Evolutionary conservation across 2,329 filamentous ascomycete species (phyloP), one percentile per base, ranked within the genome.

Genomic region (Trichothecium roseum): DNA sequence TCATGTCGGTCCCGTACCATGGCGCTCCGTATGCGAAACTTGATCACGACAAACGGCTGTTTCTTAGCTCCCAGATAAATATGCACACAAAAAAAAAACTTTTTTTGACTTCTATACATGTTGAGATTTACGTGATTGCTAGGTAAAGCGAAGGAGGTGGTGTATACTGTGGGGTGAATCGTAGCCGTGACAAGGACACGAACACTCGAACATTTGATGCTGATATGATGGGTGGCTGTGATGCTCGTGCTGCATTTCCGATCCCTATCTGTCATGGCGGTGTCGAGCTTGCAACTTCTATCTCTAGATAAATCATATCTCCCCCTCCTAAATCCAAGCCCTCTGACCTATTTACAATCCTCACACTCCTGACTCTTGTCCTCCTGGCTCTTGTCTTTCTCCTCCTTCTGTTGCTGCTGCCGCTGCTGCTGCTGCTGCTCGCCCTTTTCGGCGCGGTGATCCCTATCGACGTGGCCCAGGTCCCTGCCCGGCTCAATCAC

Each of bases 401-500:
- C 16, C 10, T 20, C 36, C n/a, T 10, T 34, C 8, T 30, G 9
- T 17, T 8, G 28, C 31, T 26, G n/a, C 33, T 10, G 14, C 34
- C 18, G 37, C 37, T 24, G 22, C 18, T 33, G 29, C 32, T 35
- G 18, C 30, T 14, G 29, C 39, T 32, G 30, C 18, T 8, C 32
- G 14, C 16, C 17, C 16, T 24, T 31, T 4, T n/a, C 31, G 22
- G 33, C 6, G 9, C 8, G 42, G 32, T 66, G 52, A 35, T 69
- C 56, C 37, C 74, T 66, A 55, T 88, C 83, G 17, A 86, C 80
- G 60, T 96, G 89, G 0, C 89, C 89, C 36, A 95, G 62, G 51
- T 89, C 73, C 42, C 82, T 70, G 1, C 64, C 67, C 0, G 88
- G 89, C 49, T 91, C 80, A 46, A 95, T 78, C 35, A 84, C 69